Base-by-base conservation (phyloP, 768 basidiomycete species). In the Filobasidium floriforme region DNA sequence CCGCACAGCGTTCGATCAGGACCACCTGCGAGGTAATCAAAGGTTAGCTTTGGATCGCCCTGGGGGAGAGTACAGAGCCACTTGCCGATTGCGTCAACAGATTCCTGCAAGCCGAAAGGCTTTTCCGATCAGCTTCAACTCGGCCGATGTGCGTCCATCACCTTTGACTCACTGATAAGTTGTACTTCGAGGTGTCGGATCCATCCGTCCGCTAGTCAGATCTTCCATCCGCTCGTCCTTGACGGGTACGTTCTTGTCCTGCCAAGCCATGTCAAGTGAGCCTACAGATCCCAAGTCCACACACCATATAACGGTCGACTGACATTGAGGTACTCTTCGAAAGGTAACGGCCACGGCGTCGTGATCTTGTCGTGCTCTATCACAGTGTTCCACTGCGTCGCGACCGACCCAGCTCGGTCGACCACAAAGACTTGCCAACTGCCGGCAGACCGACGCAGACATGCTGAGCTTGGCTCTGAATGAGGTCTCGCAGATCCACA, bases 351-450 rank as follows among this genome's bases (percentile, higher is more conserved):
- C 26, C 19, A 66, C 26, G 71, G 71, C 24, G 71, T 72, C 9
- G 40, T 68, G 41, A 72, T 70, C 15, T 65, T 60, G 24, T 65
- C 59, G 19, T 28, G n/a, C 7, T 41, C 40, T 26, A 72, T 63
- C 1, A 37, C 66, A 11, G 64, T 41, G 19, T 62, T 60, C 69
- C 66, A 72, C 29, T 55, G 41, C 29, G 63, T 66, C 4, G 69
- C 66, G 32, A 72, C 60, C 7, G 69, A 24, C 3, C 66, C 49
- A 28, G 66, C 69, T n/a, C 60, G 62, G 51, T 72, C 71, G 28
- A 68, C 19, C 14, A 57, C 43, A 43, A 52, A 72, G 15, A 68
- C 61, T 4, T 57, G 43, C 71, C 71, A 72, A 63, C 71, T 72
- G 63, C 37, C 6, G 9, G 32, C 9, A n/a, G 32, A 37, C 9